These are phyloP conservation scores for Dianthus caryophyllus DNA, from an alignment of 148 eudicot species.

Conservation along the genomic window DNA sequence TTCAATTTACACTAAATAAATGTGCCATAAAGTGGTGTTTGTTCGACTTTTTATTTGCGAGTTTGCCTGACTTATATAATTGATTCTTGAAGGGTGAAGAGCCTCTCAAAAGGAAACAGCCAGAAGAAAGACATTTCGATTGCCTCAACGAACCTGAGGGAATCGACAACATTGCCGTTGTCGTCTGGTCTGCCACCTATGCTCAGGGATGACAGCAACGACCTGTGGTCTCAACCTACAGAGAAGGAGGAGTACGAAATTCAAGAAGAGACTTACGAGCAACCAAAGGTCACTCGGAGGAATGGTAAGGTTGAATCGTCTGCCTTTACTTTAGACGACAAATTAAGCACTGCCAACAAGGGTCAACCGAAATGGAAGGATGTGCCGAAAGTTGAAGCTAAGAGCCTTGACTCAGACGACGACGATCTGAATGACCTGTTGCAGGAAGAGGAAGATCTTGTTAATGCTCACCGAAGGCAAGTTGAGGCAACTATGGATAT, in stretches of 20 bases:
- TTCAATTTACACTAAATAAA: not conserved
- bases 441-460: conserved; percentile 99
- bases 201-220: conserved; percentile 58
- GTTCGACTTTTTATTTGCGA: not conserved
- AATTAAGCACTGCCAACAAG: conserved; percentile 44
- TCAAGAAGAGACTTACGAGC: conserved; percentile 66
- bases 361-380: conserved; percentile 64
- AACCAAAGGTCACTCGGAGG: conserved; percentile 52
- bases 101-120: conserved; percentile 85
- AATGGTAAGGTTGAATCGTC: conserved; percentile 53
- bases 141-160: conserved; percentile 57
- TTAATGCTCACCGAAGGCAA: conserved; percentile 87
- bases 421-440: conserved; percentile 70
- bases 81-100: conserved; percentile 68
- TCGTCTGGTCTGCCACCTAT: conserved; percentile 47
- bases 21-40: not conserved
- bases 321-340: conserved; percentile 45
- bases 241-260: conserved; percentile 65
- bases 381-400: conserved; percentile 42
- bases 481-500: conserved; percentile 98
- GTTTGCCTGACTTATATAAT: not conserved
- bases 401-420: conserved; percentile 51
- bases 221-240: conserved; percentile 52
- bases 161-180: conserved; percentile 59
- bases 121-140: conserved; percentile 60